Base-by-base conservation (phyloP, 345 rosid species). In the Brassica incana region DNA sequence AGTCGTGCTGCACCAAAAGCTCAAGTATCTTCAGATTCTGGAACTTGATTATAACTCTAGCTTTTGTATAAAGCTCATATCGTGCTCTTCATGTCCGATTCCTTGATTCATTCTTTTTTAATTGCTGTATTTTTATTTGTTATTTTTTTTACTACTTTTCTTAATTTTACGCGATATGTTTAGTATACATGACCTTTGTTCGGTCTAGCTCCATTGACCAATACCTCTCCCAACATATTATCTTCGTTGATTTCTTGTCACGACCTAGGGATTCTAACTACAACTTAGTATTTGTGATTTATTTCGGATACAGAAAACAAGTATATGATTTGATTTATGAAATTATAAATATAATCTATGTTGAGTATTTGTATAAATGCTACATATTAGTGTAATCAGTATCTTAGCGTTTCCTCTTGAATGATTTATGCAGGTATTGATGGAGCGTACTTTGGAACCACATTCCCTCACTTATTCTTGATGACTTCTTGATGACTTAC, bases 361-460 rank as follows among this genome's bases (percentile, higher is more conserved):
- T 35, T 35, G 38, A 33, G 5, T 33, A 33, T 33, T 33, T 20
- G 23, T 20, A 20, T 20, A 20, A 20, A 20, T 20, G 23, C 23
- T 33, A 33, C 38, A 5, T 36, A 2, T 36, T 36, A 62, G 74
- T 67, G 73, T 65, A 56, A 59, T 72, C 29, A 32, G 8, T 74
- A 3, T 74, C 79, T 80, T 62, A 66, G 79, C 43, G 73, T 80
- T 27, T 71, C 32, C 29, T 18, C 73, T 81, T 76, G 56, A 85
- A 83, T 75, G 90, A 85, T 5, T 68, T 58, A 0, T 71, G 77
- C 80, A 95, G 99, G 92, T 85, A 84, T 91, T 43, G 99, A 95
- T 74, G 99, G 98, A 75, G 97, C 98, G 12, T 94, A 94, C 86
- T 94, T 92, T 75, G 97, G 97, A 66, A 92, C 98, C 0, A 94